Base-by-base conservation (phyloP, 179 eudicot genomes). In the Beta lomatogona region DNA sequence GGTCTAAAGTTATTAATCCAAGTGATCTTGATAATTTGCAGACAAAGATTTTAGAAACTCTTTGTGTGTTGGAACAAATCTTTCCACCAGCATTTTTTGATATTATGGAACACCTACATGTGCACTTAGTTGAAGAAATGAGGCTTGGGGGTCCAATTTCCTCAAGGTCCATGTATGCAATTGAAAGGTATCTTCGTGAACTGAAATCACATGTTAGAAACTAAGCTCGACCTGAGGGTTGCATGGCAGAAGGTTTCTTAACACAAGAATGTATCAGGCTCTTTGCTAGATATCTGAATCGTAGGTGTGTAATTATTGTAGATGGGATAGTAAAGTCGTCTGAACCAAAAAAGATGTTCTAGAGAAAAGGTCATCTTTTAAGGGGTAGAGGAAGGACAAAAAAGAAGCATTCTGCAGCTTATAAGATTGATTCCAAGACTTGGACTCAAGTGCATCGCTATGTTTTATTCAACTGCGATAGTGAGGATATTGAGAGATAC, bases 1-100 rank as follows among this genome's bases (percentile, higher is more conserved):
- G 80, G n/a, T 65, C 50, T 6, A 85, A 78, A 63, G 58, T 15
- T 4, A 31, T 82, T 9, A 36, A 70, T 4, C 54, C 5, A 0
- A 53, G 69, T 0, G 70, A 77, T 7, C 45, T 84, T 0, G 36
- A 76, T 0, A 9, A 11, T 2, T 68, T 78, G 7, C 57, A 82
- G 52, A 10, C 13, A 2, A 50, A 63, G 46, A 79, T 82, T 59
- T 61, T 55, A 0, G 41, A 80, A 18, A n/a, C 73, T 25, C 77
- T 80, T 10, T 86, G 84, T 19, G 66, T 77, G 16, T 44, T 86
- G 12, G 84, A 86, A 19, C 73, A 21, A 21, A 80, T 82, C 2
- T 86, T 77, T 48, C 82, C 79, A 18, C 82, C 73, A 1, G 9
- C 79, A 5, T 80, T 86, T 78, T 85, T 85, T 64, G 74, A 82